These are phyloP conservation scores for Chrysanthemum lavandulifolium DNA, from an alignment of 129 eudicot genomes.

Conservation along the genomic window DNA sequence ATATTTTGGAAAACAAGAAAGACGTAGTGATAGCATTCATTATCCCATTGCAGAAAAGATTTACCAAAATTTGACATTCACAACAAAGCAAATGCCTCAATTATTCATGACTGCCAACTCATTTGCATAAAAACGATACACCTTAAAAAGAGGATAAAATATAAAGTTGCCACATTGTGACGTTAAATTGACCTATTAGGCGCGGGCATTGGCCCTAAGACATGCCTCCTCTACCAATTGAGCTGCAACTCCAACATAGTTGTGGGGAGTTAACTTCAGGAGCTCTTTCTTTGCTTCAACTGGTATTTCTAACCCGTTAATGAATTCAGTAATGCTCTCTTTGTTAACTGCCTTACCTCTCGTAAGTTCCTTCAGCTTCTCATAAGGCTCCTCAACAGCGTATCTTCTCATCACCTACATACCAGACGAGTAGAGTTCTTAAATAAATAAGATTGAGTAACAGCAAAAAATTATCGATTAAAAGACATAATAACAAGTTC, in stretches of 20 bases:
- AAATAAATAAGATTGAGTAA: neutral
- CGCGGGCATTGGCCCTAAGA: constrained; percentile 24
- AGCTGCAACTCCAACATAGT: constrained; percentile 80
- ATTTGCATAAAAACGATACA: constrained; percentile 19
- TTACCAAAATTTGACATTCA: neutral
- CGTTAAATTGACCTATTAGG: neutral
- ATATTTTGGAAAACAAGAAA: too few relatives aligned
- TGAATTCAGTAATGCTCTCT: constrained; percentile 71
- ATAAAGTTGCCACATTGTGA: neutral
- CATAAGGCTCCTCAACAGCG: constrained; percentile 95
- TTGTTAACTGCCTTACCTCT: constrained; percentile 77
- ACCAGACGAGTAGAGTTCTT: neutral
- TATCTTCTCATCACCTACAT: constrained; percentile 91
- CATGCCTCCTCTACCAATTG: constrained; percentile 49
- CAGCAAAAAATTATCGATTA: neutral
- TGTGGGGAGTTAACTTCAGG: constrained; percentile 64
- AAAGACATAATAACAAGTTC: neutral
- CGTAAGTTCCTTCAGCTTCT: constrained; percentile 92
- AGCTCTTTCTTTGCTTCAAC: constrained; percentile 62
- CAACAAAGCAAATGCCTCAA: neutral
- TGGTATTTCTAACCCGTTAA: constrained; percentile 66
- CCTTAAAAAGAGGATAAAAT: neutral
- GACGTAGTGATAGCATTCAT: neutral
- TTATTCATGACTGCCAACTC: neutral
- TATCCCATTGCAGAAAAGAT: neutral